Evolutionary conservation across 345 rosid genomes (phyloP).

Genomic region (Gossypium herbaceum): DNA sequence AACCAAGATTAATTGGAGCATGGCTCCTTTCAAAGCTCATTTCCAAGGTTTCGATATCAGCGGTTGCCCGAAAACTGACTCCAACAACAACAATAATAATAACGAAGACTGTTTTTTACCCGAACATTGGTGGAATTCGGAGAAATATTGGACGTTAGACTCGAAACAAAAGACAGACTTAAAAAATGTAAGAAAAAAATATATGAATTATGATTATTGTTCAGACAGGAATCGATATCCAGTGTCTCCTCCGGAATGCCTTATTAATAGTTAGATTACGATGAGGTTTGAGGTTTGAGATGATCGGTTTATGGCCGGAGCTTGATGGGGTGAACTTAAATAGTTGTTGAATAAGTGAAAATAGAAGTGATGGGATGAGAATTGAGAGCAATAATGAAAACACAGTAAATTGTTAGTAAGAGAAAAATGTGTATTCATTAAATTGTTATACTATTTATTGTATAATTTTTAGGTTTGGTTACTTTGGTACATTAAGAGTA

Average conservation of each 20-base stretch:
- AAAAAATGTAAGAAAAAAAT: conserved; percentile 22
- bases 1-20: conserved; percentile 48
- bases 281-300: not conserved
- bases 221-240: not conserved
- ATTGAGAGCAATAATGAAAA: not conserved
- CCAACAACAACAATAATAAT: not conserved
- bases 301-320: not conserved
- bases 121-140: conserved; percentile 56
- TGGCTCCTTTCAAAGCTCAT: conserved; percentile 52
- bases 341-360: not conserved
- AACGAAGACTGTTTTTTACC: conserved; percentile 26
- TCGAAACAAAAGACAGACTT: conserved; percentile 14
- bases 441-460: not conserved
- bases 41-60: conserved; percentile 38
- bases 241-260: conserved; percentile 6
- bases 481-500: no score
- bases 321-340: not conserved
- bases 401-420: not conserved
- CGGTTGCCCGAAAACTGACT: conserved; percentile 31
- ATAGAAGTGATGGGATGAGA: not conserved
- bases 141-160: conserved; percentile 29
- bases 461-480: not conserved
- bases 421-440: not conserved
- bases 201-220: conserved; percentile 37
- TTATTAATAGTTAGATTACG: not conserved